These are phyloP conservation scores for Ophioceras dolichostomum DNA, from an alignment of 2,329 filamentous ascomycete species.

Conservation along the genomic window DNA sequence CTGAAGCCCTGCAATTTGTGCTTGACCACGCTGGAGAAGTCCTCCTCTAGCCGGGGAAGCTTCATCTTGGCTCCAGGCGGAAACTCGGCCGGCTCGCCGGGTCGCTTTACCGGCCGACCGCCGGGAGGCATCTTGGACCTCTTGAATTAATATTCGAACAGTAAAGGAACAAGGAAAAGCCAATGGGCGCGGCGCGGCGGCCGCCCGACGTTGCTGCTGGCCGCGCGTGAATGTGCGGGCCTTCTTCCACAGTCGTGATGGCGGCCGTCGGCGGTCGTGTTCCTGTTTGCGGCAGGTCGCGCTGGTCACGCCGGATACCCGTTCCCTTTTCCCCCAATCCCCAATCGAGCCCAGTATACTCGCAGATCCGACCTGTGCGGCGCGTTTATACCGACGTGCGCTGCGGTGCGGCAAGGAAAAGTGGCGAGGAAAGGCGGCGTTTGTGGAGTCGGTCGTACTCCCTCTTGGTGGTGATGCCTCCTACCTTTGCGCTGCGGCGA, in stretches of 20 bases:
- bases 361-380: no score
- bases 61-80: conserved; percentile 28
- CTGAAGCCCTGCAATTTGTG: conserved; percentile 41
- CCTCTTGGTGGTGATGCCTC: neutral
- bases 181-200: neutral
- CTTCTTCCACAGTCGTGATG: no score
- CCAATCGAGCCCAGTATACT: no score
- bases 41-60: conserved; percentile 36
- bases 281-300: no score
- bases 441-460: neutral
- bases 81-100: conserved; percentile 24
- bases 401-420: no score
- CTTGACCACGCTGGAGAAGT: conserved; percentile 45
- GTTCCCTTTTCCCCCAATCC: no score
- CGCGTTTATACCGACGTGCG: neutral
- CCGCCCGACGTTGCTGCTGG: neutral
- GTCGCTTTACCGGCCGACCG: conserved; percentile 30
- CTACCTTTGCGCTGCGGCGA: neutral
- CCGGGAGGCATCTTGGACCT: conserved; percentile 29
- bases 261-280: no score
- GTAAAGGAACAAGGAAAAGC: no score
- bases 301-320: no score
- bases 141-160: neutral
- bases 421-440: no score
- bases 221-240: no score